Base-by-base conservation (phyloP, 2,329 filamentous ascomycete genomes). In the Pyricularia sp. region DNA sequence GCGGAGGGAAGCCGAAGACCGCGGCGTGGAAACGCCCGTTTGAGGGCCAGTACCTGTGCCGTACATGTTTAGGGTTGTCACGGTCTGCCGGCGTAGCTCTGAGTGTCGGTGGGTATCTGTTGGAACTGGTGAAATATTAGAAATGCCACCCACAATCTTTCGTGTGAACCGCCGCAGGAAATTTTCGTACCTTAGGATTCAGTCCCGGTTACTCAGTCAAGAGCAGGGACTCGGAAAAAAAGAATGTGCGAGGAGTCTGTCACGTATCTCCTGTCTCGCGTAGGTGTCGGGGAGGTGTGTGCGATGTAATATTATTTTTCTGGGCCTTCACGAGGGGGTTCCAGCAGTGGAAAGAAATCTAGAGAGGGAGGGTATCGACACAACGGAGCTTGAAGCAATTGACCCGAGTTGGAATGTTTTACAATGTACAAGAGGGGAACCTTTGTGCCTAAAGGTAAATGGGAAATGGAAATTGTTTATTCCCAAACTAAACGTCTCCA, bases 1-100 rank as follows among this genome's bases (percentile, higher is more conserved):
- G 70, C 94, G 90, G 70, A 97, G 87, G 69, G 93, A 96, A 70
- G 92, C 88, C 71, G 90, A 94, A 65, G 93, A 96, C 79, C 94
- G 89, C 72, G 94, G 94, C 71, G 94, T 99, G 70, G 93, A 96
- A 75, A 96, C 92, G 79, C 94, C 94, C 81, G 94, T 99, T 79
- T 96, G 93, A 68, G 90, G 87, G 79, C 89, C 90, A 66, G 88
- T 90, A 72, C 81, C 83, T 73, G 89, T 87, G 78, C 90, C 90
- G 85, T 94, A 96, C 92, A 96, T 96, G 77, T 73, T 70, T 73
- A 70, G 71, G 70, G 75, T 75, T 74, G 70, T 71, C 72, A 73
- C 71, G 66, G 65, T 68, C 66, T 66, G 68, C 33, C 16, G 65
- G 62, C 13, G 55, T 59, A 16, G 26, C 26, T 59, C 13, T 8